phyloP scores from a whole-genome alignment of 441 rosid species.

The Gossypium trilobum region DNA sequence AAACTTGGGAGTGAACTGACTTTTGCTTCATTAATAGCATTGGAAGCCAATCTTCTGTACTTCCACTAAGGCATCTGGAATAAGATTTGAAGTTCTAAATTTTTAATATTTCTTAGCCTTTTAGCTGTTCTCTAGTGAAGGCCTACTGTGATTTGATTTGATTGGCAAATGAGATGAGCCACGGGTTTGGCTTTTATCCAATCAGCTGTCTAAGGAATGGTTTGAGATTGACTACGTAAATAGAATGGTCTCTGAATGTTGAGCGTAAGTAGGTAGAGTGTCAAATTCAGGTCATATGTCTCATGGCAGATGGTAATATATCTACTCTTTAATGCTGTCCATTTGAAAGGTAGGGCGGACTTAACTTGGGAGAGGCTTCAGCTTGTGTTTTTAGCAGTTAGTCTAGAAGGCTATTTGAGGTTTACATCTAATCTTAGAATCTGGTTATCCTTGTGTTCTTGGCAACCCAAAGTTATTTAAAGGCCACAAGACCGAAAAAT shows the following conservation, averaged over 20 bases:
- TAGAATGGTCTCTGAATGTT: not conserved
- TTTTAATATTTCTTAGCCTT: not conserved
- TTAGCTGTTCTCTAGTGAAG: not conserved
- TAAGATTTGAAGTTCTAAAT: not conserved
- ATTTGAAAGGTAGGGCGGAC: not conserved
- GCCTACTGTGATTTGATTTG: constrained; percentile 1
- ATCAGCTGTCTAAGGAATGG: not conserved
- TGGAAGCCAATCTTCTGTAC: not conserved
- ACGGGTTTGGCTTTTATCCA: not conserved
- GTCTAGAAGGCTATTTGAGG: not conserved
- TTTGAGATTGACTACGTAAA: not conserved
- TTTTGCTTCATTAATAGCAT: not conserved
- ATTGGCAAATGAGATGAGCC: not conserved
- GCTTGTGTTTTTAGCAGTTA: not conserved
- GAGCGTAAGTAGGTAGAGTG: not conserved
- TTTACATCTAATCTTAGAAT: not conserved
- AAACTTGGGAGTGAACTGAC: not conserved
- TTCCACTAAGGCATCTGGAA: not conserved
- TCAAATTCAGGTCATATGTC: not conserved
- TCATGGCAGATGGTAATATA: not conserved
- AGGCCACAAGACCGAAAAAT: not conserved
- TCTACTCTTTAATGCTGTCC: not conserved
- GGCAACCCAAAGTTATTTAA: not conserved
- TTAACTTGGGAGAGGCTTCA: not conserved
- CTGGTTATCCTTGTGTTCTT: not conserved